phyloP scores from a whole-genome alignment of 495 filamentous ascomycete genomes.

The Lichenothelia convexa region DNA sequence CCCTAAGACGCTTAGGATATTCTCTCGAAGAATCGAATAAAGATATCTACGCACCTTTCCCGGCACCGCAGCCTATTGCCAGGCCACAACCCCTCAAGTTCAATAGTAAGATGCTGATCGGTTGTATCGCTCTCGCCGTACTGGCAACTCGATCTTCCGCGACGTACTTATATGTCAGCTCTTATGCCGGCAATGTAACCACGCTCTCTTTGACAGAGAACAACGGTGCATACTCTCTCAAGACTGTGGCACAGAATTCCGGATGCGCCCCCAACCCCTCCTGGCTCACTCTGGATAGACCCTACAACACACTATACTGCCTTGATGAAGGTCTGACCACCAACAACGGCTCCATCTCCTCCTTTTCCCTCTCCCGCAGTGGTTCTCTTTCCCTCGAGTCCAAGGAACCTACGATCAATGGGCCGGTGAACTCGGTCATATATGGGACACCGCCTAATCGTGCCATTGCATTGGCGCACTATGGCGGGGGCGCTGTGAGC shows the following conservation, averaged over 20 bases:
- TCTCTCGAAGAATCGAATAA: no score
- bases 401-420: conserved; percentile 13
- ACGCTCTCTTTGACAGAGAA: conserved; percentile 9
- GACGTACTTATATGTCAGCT: conserved; percentile 14
- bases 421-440: conserved; percentile 17
- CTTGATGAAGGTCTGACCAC: conserved; percentile 17
- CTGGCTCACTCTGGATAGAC: conserved; percentile 17
- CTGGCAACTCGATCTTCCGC: no score
- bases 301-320: conserved; percentile 16
- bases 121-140: no score
- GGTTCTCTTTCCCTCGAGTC: conserved; percentile 13
- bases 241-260: conserved; percentile 1
- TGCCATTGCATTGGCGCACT: conserved; percentile 19
- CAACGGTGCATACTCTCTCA: conserved; percentile 9
- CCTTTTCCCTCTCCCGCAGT: conserved; percentile 11
- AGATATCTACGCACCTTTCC: no score
- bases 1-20: no score
- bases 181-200: conserved; percentile 13
- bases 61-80: no score
- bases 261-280: conserved; percentile 15
- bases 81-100: no score
- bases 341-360: conserved; percentile 19
- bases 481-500: conserved; percentile 8
- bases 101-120: no score
- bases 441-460: conserved; percentile 14